Base-by-base conservation (phyloP, 1,139 yeast genomes). In the Suhomyces atakaporum region DNA sequence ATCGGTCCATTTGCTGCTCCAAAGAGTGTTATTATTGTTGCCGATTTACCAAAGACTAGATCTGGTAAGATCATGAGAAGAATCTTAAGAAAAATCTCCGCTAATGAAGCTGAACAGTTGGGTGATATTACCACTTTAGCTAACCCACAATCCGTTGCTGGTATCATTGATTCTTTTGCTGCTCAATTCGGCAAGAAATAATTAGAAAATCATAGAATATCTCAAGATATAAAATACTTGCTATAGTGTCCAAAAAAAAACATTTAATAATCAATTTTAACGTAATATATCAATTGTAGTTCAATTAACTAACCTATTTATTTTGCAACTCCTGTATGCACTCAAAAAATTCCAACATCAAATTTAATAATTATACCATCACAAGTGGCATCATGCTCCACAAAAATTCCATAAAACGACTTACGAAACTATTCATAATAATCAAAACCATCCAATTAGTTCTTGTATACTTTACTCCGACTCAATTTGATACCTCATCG, bases 1-100 rank as follows among this genome's bases (percentile, higher is more conserved):
- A 92, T 92, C 61, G 98, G 98, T 38, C 98, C 98, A 39, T 92
- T 92, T 67, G 98, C 98, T 29, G 95, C 97, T 40, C 98, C 98
- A 63, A 90, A 90, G 71, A 74, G 85, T 29, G 90, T 90, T 39
- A 79, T 90, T 46, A 72, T 89, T 45, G 96, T 92, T 39, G 78
- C 76, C 42, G 98, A 92, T 59, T 79, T 92, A 64, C 98, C 98
- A 65, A 90, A 89, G 79, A 92, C 98, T 23, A 81, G 98, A 72
- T 88, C 96, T 20, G 98, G 98, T 56, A 92, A 92, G 78, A 90
- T 92, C 63, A 90, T 92, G 96, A 85, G 98, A 77, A 86, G 98
- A 74, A 86, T 92, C 53, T 77, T 92, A 68, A 84, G 98, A 73
- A 92, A 92, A 75, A 74, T 92, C 45, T 81, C 92, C 31, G 77